These are phyloP conservation scores for Eucommia ulmoides DNA, from an alignment of 257 asterid species.

Conservation along the genomic window DNA sequence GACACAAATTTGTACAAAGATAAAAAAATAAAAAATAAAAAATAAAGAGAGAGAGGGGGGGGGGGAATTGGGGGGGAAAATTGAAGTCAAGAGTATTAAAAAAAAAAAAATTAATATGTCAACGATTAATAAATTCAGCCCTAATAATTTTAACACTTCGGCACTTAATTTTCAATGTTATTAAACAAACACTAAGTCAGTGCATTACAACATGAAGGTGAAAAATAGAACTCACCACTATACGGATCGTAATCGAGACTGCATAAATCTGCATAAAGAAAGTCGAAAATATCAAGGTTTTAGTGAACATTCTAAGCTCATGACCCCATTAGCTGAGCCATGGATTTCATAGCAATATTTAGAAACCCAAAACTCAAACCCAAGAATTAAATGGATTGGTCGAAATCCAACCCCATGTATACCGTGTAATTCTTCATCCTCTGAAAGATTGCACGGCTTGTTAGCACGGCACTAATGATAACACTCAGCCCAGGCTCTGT, in stretches of 20 bases:
- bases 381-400: too few relatives aligned
- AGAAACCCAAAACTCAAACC: background rate
- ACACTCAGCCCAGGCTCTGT: conserved; percentile 2
- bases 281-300: background rate
- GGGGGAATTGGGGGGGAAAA: too few relatives aligned
- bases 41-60: too few relatives aligned
- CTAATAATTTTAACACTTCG: too few relatives aligned
- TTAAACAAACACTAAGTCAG: too few relatives aligned
- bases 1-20: too few relatives aligned
- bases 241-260: conserved; percentile 96
- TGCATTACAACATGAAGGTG: too few relatives aligned
- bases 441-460: conserved; percentile 2
- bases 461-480: conserved; percentile 1
- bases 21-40: too few relatives aligned
- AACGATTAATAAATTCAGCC: too few relatives aligned
- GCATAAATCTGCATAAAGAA: conserved; percentile 65
- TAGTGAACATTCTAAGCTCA: background rate
- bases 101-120: too few relatives aligned
- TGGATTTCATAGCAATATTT: background rate
- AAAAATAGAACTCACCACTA: conserved; percentile 84
- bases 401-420: background rate
- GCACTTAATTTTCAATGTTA: too few relatives aligned
- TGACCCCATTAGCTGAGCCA: background rate
- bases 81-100: too few relatives aligned
- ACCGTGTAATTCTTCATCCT: background rate